Evolutionary conservation across 257 asterid genomes (phyloP), one percentile per base, ranked within the genome.

Genomic region (Salvia splendens): DNA sequence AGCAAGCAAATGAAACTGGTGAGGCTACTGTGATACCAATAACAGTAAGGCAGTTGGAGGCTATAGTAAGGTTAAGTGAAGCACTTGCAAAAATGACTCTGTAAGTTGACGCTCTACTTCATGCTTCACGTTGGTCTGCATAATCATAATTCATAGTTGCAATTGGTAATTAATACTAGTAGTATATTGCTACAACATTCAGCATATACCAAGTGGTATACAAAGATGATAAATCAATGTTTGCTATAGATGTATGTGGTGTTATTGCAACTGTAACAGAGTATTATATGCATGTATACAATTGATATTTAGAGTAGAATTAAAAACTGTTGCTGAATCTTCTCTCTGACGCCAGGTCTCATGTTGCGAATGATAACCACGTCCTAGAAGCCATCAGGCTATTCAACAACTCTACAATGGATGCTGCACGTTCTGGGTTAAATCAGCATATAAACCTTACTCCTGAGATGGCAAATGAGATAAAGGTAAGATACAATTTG

Each of bases 1-100:
- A 90, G 64, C 97, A 89, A 75, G 91, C 98, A 73, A 93, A 88
- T 81, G 97, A 93, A 71, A 85, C 85, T 71, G 97, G 97, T 70
- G 95, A 85, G 83, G 82, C 94, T 30, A 81, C 92, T 73, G 96
- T 81, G 2, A 86, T 93, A 73, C 99, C 99, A 73, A 93, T 93
- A 64, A 93, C 99, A n/a, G 99, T 93, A 74, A 83, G 97, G 86
- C 99, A 93, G 84, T 82, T 93, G 69, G 99, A 93, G 77, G 99
- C 99, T 59, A 81, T 93, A 42, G 96, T 90, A 80, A 88, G 97
- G 78, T 75, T 93, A 84, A 93, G 99, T 49, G 99, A 93, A 79
- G 75, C 99, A 64, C 95, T 88, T 24, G 99, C 99, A 49, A 90
- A 67, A 82, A 90, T 93, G 97, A 83, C 92, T 49, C 84, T 90